Conservation (phyloP, 176 grass and related monocot species). For the Guadua angustifolia region DNA sequence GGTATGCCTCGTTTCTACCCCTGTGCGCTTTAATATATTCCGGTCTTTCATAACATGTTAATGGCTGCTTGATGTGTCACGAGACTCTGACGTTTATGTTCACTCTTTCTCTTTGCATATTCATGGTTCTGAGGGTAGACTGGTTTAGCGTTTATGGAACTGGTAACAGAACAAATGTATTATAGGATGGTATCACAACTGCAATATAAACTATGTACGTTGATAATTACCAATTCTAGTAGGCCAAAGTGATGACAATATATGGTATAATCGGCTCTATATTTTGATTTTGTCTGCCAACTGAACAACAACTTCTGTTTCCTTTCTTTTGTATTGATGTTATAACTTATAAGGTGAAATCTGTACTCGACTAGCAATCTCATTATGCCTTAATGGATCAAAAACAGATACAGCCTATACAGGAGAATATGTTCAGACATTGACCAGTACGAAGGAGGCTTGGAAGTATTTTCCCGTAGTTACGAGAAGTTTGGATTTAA, state of each 20-base stretch:
- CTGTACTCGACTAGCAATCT: slow-evolving; percentile 5
- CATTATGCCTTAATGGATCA: slow-evolving; percentile 33
- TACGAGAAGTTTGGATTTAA: slow-evolving; percentile 93
- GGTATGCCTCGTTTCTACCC: slow-evolving; percentile 52
- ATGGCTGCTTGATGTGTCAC: slow-evolving; percentile 12
- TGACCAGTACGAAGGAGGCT: slow-evolving; percentile 82
- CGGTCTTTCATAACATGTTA: not conserved
- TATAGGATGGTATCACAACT: not conserved
- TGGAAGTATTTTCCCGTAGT: slow-evolving; percentile 83
- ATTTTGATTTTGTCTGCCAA: not conserved
- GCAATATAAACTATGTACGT: not conserved
- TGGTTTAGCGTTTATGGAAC: not conserved
- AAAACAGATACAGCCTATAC: slow-evolving; percentile 82
- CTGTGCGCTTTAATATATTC: slow-evolving; percentile 15
- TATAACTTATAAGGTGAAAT: slow-evolving; percentile 5
- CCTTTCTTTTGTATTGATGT: not conserved
- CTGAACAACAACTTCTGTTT: slow-evolving; percentile 18
- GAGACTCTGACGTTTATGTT: not conserved
- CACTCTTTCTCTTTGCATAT: slow-evolving; percentile 24
- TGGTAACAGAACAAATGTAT: slow-evolving; percentile 1
- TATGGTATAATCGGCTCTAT: not conserved
- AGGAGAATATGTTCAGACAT: slow-evolving; percentile 74
- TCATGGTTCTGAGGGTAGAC: not conserved
- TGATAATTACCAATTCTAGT: not conserved
- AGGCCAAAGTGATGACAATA: not conserved